Evolutionary conservation across 2,329 filamentous ascomycete genomes (phyloP).

Genomic region (Colletotrichum sublineola): DNA sequence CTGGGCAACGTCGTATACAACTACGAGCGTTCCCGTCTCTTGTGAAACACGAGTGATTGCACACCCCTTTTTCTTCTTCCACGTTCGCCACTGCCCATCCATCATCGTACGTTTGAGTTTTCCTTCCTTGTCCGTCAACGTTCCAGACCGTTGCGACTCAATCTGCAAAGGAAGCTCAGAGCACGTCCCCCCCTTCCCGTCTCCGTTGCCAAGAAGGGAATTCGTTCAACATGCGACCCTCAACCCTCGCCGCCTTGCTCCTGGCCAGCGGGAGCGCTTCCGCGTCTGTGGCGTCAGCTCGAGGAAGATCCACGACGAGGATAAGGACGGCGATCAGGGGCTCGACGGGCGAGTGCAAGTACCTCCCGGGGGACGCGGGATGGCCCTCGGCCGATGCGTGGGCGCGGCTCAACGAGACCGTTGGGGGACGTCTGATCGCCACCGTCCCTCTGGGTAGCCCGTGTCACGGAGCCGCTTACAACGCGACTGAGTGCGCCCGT

Average conservation of each 20-base stretch:
- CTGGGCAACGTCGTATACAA: constrained; percentile 24
- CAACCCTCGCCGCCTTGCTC: constrained; percentile 24
- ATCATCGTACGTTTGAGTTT: neutral
- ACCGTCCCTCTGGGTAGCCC: constrained; percentile 32
- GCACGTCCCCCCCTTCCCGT: constrained; percentile 15
- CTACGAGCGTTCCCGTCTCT: constrained; percentile 18
- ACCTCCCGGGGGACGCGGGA: constrained; percentile 35
- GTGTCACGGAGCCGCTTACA: constrained; percentile 33
- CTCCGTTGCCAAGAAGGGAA: constrained; percentile 6
- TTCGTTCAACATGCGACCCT: constrained; percentile 19
- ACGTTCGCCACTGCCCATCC: neutral
- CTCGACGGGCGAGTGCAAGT: constrained; percentile 31
- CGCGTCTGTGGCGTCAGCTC: neutral
- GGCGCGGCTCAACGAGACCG: constrained; percentile 37
- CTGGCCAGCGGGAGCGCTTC: constrained; percentile 11
- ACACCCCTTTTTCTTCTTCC: neutral
- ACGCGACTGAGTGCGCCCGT: constrained; percentile 33
- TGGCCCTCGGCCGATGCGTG: constrained; percentile 32
- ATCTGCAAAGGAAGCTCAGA: neutral
- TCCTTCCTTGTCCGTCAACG: neutral
- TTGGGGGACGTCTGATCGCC: constrained; percentile 33
- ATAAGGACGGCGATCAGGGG: neutral
- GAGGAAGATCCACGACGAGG: neutral
- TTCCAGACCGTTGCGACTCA: neutral
- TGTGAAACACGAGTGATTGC: neutral